Evolutionary conservation across 805 yeast species (phyloP).

Genomic region (Lipomyces sp.): DNA sequence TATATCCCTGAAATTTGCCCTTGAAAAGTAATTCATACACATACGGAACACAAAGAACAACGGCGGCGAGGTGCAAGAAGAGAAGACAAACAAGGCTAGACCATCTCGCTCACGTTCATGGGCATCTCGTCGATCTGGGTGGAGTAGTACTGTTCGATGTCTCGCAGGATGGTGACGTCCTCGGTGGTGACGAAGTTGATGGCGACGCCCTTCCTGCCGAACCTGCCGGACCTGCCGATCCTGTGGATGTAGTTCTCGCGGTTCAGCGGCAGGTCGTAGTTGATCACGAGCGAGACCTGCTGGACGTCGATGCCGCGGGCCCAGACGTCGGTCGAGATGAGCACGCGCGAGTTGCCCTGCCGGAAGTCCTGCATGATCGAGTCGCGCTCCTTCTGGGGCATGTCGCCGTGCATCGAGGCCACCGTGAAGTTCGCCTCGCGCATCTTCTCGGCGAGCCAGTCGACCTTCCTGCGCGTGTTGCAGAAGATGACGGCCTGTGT

Average conservation of each 20-base stretch:
- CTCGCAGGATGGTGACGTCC: constrained; percentile 72
- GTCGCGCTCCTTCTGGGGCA: constrained; percentile 92
- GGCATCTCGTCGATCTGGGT: constrained; percentile 95
- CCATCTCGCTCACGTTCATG: constrained; percentile 41
- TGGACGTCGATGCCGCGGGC: constrained; percentile 98
- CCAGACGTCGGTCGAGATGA: constrained; percentile 91
- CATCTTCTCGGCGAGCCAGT: constrained; percentile 75
- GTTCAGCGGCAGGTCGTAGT: constrained; percentile 87
- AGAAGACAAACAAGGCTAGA: too few species aligned
- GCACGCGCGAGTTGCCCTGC: constrained; percentile 86
- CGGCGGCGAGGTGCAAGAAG: too few species aligned
- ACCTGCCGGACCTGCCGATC: constrained; percentile 97
- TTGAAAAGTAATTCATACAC: too few species aligned
- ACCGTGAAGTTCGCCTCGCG: constrained; percentile 82
- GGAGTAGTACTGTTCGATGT: constrained; percentile 83
- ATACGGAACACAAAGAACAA: too few species aligned
- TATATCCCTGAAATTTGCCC: too few species aligned
- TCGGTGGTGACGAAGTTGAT: constrained; percentile 85
- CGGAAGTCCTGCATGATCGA: constrained; percentile 94
- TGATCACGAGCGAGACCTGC: constrained; percentile 91
- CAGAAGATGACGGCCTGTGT: constrained; percentile 98
- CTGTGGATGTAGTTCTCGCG: constrained; percentile 95
- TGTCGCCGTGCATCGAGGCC: constrained; percentile 92
- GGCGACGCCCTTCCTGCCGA: constrained; percentile 98
- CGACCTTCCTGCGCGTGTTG: constrained; percentile 92